Percentiles rank a stretch among this genome's conserved stretches.
Conservation (phyloP, 2,329 filamentous ascomycete genomes). For the Clarireedia hainanense region DNA sequence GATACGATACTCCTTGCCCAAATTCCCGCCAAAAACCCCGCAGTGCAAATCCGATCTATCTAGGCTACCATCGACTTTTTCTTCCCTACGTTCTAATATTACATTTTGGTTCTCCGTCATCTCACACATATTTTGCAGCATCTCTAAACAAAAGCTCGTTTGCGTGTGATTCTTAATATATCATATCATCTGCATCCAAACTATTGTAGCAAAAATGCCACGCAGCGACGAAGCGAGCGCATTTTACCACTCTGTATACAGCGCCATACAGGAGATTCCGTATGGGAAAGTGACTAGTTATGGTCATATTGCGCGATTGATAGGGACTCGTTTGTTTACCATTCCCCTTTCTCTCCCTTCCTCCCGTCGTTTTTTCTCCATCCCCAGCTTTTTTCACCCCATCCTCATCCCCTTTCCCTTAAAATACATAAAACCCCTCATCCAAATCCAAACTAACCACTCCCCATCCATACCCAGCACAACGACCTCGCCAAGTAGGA, state of each 20-base stretch:
- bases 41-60: too few species aligned
- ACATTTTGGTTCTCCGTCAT: too few species aligned
- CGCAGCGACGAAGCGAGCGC: slow-evolving; percentile 66
- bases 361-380: background rate
- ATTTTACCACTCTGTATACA: slow-evolving; percentile 73
- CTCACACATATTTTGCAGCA: too few species aligned
- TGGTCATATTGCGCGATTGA: slow-evolving; percentile 65
- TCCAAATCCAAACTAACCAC: background rate
- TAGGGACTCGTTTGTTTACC: slow-evolving; percentile 59
- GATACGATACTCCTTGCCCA: too few species aligned
- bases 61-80: too few species aligned
- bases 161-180: background rate
- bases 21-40: too few species aligned
- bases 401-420: background rate
- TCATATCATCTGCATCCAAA: background rate
- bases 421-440: background rate
- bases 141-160: background rate
- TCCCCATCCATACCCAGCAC: slow-evolving; percentile 37
- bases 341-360: too few species aligned
- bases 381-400: slow-evolving; percentile 41
- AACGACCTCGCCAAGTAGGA: slow-evolving; percentile 77
- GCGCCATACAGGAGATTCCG: slow-evolving; percentile 79
- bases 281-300: slow-evolving; percentile 79
- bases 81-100: too few species aligned
- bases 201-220: background rate